Evolutionary conservation across 805 yeast species (phyloP).

Genomic region (Lachancea sp.): DNA sequence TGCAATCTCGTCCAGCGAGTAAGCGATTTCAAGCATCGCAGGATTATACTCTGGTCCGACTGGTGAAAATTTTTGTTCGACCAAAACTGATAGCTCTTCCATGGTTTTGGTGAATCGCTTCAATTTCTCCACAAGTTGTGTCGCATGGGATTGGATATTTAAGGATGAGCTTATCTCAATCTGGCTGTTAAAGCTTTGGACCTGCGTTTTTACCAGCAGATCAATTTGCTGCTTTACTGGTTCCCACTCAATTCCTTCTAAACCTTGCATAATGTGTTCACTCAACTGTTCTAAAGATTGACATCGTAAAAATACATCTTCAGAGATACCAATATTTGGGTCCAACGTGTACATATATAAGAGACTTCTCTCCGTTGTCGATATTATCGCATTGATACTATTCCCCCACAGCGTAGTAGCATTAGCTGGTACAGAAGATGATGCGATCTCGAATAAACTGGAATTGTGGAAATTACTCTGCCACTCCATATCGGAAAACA

Average conservation of each 20-base stretch:
- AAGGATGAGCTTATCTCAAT: not conserved
- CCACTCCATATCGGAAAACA: not conserved
- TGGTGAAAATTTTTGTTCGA: not conserved
- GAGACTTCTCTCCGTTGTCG: not conserved
- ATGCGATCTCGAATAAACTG: not conserved
- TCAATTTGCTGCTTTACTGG: not conserved
- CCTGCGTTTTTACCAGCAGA: not conserved
- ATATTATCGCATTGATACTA: not conserved
- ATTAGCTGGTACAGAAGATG: not conserved
- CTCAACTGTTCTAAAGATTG: not conserved
- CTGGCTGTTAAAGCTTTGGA: not conserved
- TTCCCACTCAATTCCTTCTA: conserved; percentile 1
- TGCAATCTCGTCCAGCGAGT: conserved; percentile 1
- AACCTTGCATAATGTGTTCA: not conserved
- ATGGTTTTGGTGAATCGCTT: not conserved
- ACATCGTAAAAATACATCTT: not conserved
- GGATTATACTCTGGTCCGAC: not conserved
- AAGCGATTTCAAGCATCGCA: not conserved
- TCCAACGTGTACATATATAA: not conserved
- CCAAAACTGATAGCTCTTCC: not conserved
- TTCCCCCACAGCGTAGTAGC: not conserved
- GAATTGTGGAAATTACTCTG: not conserved
- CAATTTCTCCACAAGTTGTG: not conserved
- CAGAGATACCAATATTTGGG: conserved; percentile 1
- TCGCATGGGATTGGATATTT: not conserved